Evolutionary conservation across 257 asterid species (phyloP).

Genomic region (Nicotiana undulata): DNA sequence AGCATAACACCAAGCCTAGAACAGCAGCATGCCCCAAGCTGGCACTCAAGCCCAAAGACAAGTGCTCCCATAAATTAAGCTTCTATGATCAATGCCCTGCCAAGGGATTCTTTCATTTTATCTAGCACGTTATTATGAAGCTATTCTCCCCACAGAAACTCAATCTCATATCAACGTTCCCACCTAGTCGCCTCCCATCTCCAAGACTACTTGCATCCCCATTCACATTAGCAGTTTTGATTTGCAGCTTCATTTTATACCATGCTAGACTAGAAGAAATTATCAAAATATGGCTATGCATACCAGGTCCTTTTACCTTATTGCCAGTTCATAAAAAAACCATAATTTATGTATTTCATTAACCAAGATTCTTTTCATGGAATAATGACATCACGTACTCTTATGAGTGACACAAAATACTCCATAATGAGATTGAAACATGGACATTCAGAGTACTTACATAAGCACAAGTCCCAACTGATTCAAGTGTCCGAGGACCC

Average conservation of each 20-base stretch:
- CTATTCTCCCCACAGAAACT: background rate
- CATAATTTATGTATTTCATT: background rate
- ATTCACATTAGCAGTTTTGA: background rate
- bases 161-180: background rate
- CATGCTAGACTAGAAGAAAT: background rate
- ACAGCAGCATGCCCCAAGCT: background rate
- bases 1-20: background rate
- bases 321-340: background rate
- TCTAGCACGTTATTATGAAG: background rate
- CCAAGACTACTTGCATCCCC: background rate
- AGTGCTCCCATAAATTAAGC: background rate
- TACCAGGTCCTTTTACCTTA: background rate
- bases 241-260: background rate
- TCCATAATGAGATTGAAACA: background rate
- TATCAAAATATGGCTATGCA: background rate
- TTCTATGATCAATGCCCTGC: background rate
- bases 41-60: background rate
- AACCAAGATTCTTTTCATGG: background rate
- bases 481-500: constrained; percentile 63
- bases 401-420: background rate
- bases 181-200: background rate
- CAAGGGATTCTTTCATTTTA: background rate
- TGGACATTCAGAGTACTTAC: constrained; percentile 38
- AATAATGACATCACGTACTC: background rate
- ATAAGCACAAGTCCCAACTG: constrained; percentile 62